Evolutionary conservation across 176 grass and related monocot genomes (phyloP).

Genomic region (Triticum dicoccoides): DNA sequence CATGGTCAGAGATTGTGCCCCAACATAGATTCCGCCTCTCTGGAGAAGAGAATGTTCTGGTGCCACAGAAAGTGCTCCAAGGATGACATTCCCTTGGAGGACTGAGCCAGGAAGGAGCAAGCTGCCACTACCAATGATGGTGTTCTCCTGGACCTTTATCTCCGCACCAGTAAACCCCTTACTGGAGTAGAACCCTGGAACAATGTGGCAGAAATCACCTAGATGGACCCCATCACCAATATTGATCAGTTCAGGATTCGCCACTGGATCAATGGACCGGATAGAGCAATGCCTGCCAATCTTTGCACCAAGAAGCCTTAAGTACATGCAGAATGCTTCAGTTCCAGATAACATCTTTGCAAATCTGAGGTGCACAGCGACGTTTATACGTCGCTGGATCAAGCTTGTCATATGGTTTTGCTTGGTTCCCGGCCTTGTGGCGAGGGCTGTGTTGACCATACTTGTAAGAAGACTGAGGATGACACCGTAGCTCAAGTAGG

Average conservation of each 20-base stretch:
- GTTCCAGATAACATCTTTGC: slow-evolving; percentile 72
- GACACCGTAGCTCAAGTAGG: slow-evolving; percentile 55
- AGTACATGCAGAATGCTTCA: slow-evolving; percentile 68
- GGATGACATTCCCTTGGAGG: slow-evolving; percentile 68
- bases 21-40: slow-evolving; percentile 57
- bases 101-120: slow-evolving; percentile 53
- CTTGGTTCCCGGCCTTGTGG: background rate
- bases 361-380: slow-evolving; percentile 57
- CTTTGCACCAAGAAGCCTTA: slow-evolving; percentile 65
- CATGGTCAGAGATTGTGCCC: slow-evolving; percentile 41
- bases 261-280: slow-evolving; percentile 60
- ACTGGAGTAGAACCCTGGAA: slow-evolving; percentile 51
- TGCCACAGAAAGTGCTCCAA: slow-evolving; percentile 67
- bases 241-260: slow-evolving; percentile 45
- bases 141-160: slow-evolving; percentile 54
- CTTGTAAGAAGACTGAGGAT: slow-evolving; percentile 47
- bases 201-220: slow-evolving; percentile 62
- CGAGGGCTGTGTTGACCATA: slow-evolving; percentile 28
- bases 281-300: slow-evolving; percentile 69
- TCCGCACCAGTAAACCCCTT: slow-evolving; percentile 35
- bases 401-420: slow-evolving; percentile 24
- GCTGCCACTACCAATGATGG: slow-evolving; percentile 62
- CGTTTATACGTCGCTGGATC: slow-evolving; percentile 43
- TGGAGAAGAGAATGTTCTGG: slow-evolving; percentile 49
- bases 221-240: slow-evolving; percentile 71